Evolutionary conservation across 306 rosid genomes (phyloP).

Genomic region (Lathyrus aphaca): DNA sequence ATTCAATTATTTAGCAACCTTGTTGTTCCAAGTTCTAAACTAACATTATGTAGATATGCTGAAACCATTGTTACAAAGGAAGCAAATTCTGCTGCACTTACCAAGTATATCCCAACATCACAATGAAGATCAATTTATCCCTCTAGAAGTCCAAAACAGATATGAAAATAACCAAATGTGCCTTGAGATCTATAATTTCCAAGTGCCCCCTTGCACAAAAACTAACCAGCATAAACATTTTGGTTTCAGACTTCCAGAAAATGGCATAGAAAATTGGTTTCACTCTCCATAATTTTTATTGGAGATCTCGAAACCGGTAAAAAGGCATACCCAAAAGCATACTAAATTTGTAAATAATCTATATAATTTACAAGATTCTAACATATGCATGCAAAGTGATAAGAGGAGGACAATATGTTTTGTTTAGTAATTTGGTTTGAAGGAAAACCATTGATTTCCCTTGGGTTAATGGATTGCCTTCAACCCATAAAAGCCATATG

Average conservation of each 20-base stretch:
- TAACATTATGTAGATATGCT: too few species aligned
- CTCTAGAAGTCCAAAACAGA: not conserved
- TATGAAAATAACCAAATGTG: not conserved
- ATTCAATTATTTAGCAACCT: too few species aligned
- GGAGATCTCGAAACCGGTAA: not conserved
- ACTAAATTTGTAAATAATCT: not conserved
- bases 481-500: not conserved
- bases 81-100: too few species aligned
- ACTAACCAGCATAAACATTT: not conserved
- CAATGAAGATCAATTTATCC: not conserved
- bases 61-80: too few species aligned
- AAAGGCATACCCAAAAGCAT: slow-evolving; percentile 5
- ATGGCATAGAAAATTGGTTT: slow-evolving; percentile 3
- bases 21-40: too few species aligned
- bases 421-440: not conserved
- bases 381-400: not conserved
- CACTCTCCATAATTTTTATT: too few species aligned
- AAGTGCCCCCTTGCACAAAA: not conserved
- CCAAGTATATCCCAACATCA: not conserved
- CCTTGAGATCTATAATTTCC: not conserved
- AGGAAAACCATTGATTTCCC: not conserved
- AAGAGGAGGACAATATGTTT: not conserved
- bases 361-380: not conserved
- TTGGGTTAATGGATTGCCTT: not conserved
- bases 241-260: not conserved